Base-by-base conservation (phyloP, 108 stramenopile genomes). In the Cyclotella atomus region DNA sequence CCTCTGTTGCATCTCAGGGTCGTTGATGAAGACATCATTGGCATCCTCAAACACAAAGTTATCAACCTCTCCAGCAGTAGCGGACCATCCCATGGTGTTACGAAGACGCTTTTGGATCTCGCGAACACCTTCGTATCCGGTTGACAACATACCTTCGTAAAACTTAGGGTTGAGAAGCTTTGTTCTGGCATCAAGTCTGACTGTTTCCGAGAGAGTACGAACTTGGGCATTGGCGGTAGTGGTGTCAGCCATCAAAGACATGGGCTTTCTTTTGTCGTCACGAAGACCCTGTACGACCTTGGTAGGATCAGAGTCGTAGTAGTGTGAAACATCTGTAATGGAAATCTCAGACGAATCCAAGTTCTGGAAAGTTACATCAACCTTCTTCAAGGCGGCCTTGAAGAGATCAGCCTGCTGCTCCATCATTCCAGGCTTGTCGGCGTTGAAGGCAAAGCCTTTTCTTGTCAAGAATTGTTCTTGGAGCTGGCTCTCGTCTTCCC, bases 21-120 rank as follows among this genome's bases (percentile, higher is more conserved):
- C 97, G 35, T 97, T 88, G 83, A 98, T 98, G 85, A 97, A 97
- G 35, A 88, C 88, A 79, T 84, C 81, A 85, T 98, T 98, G 61
- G 97, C 97, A 83, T 98, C 97, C 74, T 98, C 97, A 71, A 96
- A 98, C 67, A 98, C 96, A 76, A 98, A 98, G 92, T 98, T 98
- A 79, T 98, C 97, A 21, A 97, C 97, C 74, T 97, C 97, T 29
- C 96, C 97, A 50, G 96, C 96, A 49, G 97, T 98, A 23, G 97
- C 97, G 33, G 95, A 95, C 97, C 97, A 98, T 60, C 97, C 97
- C 93, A 98, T 95, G 59, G 97, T 98, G 81, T 98, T 98, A 25
- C 96, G 88, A 38, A 98, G 92, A 68, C 97, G 93, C 91, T 98
- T 98, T 47, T 96, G 96, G 85, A 98, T 96, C 77, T 98, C 97